Evolutionary conservation across 306 rosid species (phyloP).

Genomic region (Rubus parviflorus): DNA sequence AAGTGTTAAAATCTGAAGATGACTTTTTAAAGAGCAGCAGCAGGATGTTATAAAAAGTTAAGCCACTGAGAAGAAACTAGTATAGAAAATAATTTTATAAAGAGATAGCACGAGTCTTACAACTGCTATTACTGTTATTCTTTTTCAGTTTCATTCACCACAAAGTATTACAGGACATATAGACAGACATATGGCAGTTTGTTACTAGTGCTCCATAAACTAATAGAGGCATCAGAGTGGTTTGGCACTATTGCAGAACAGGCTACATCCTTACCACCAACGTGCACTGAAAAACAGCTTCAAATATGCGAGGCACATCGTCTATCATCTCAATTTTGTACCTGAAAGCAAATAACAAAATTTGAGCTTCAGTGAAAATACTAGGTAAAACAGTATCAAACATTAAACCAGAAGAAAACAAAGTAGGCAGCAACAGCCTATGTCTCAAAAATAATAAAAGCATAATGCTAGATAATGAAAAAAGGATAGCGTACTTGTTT

Average conservation of each 20-base stretch:
- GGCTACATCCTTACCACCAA: slow-evolving; percentile 60
- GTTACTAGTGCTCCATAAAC: neutral
- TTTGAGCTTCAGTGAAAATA: neutral
- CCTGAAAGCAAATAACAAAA: slow-evolving; percentile 38
- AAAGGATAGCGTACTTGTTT: slow-evolving; percentile 62
- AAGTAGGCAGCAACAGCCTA: neutral
- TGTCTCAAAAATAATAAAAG: neutral
- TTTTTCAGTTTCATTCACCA: too few species aligned
- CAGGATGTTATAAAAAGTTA: too few species aligned
- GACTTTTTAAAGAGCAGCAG: too few species aligned
- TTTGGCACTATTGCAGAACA: neutral
- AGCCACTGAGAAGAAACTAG: too few species aligned
- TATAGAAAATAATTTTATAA: too few species aligned
- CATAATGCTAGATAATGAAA: slow-evolving; percentile 1
- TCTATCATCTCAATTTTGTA: slow-evolving; percentile 89
- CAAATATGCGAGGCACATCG: slow-evolving; percentile 95
- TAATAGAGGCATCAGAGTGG: neutral
- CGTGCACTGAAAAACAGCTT: slow-evolving; percentile 98
- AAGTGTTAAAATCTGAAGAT: too few species aligned
- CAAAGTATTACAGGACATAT: too few species aligned
- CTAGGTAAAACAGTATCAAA: neutral
- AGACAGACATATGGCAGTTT: too few species aligned
- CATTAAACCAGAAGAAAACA: neutral
- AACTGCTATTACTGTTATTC: too few species aligned
- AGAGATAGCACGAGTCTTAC: too few species aligned